Evolutionary conservation across 306 rosid species (phyloP), one percentile per base, ranked within the genome.

Genomic region (Argentina anserina): DNA sequence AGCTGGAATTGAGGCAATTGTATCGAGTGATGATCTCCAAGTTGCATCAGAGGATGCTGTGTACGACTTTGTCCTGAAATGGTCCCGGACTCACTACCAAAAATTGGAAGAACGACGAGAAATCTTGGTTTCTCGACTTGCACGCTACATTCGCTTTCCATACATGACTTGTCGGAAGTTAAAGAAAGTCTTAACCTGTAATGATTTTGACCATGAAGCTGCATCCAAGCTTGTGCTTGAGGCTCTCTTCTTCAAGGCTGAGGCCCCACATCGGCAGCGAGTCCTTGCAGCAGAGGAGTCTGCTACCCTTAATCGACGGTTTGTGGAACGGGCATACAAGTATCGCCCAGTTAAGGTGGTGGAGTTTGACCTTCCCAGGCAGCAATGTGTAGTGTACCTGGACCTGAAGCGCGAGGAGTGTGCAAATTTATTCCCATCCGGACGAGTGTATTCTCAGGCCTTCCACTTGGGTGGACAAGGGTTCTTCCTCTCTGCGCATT

Each of bases 401-500:
- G 99, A 95, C 85, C 85, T 95, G 47, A 95, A 90, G 84, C 87
- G 96, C 21, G 99, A 91, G 71, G 99, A 95, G 80, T 95, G 97
- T 52, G 60, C 75, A 33, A 88, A 76, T 78, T 59, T 95, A 76
- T 86, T 73, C 66, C 97, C 99, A n/a, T 91, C 97, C 0, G 97
- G 99, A 43, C 87, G 99, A 62, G 93, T 95, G 28, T 95, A 95
- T 86, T 95, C 99, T 31, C 99, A 95, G 82, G 99, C 99, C 50
- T 95, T 95, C 80, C 97, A 95, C 81, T 81, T 95, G 86, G 99
- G 99, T 2, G 99, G 97, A 12, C 97, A 95, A 76, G 99, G 99
- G 33, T 95, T 95, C 81, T 95, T 95, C 74, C 90, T 95, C 2
- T 95, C 99, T 18, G 97, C 99, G 1, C 99, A 95, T 78, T 95